Evolutionary conservation across 2,329 filamentous ascomycete species (phyloP).

Genomic region (Aspergillus neoniger): DNA sequence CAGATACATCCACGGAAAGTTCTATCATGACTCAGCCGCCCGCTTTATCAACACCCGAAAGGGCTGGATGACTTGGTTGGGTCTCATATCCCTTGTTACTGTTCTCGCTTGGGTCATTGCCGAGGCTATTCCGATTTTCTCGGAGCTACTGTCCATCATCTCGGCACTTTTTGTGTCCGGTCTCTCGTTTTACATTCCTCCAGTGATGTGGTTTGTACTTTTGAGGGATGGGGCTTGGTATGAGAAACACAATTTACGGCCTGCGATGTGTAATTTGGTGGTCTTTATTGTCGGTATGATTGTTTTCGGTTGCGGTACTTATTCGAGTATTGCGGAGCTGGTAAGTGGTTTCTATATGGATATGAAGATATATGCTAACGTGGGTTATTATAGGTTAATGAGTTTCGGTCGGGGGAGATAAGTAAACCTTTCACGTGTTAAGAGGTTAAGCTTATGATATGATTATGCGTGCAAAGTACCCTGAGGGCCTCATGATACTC

Average conservation of each 20-base stretch:
- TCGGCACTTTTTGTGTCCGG: conserved; percentile 77
- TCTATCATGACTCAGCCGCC: conserved; percentile 20
- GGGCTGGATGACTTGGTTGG: conserved; percentile 24
- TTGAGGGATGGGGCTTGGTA: conserved; percentile 24
- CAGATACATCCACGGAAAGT: conserved; percentile 22
- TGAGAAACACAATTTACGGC: conserved; percentile 42
- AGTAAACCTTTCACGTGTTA: conserved; percentile 9
- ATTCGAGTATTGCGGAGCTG: conserved; percentile 21
- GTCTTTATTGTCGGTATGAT: conserved; percentile 22
- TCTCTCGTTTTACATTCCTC: conserved; percentile 74
- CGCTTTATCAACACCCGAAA: conserved; percentile 21
- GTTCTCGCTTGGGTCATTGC: conserved; percentile 24
- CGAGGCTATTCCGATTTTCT: conserved; percentile 26
- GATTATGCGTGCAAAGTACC: no score
- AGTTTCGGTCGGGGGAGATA: conserved; percentile 7
- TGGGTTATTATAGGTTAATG: background rate
- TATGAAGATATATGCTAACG: background rate
- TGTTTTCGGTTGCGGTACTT: conserved; percentile 22
- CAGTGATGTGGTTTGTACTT: conserved; percentile 39
- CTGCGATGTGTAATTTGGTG: conserved; percentile 16
- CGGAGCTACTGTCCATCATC: conserved; percentile 29
- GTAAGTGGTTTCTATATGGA: conserved; percentile 8
- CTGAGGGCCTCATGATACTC: no score
- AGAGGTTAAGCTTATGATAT: background rate
- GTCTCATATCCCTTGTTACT: conserved; percentile 18